Base-by-base conservation (phyloP, 495 filamentous ascomycete genomes). In the Zalerion maritima region DNA sequence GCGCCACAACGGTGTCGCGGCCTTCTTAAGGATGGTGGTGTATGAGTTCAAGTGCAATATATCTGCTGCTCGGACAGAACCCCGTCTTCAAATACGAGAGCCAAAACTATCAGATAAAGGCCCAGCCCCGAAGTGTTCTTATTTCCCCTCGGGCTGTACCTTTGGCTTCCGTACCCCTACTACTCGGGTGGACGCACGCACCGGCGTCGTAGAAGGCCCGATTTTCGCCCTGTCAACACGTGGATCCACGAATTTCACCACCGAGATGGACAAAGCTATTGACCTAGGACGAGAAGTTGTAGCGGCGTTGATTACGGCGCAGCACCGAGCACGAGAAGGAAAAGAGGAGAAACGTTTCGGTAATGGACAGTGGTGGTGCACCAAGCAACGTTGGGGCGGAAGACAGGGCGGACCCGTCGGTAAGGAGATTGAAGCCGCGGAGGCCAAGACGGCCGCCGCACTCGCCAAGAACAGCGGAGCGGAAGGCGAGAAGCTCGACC, bases 1-100 rank as follows among this genome's bases (percentile, higher is more conserved):
- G 38, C 79, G 82, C 16, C 68, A 79, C 21, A 73, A 78, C 18
- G 63, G 75, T 9, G 50, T 91, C 18, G 60, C 69, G 6, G 64
- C 71, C 9, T 79, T 94, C 35, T 50, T 89, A 18, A 86, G 92
- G 54, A 69, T 81, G 24, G 69, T 78, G 1, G 67, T 74, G 5
- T 91, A 81, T 67, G 71, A 78, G 19, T 89, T 85, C 46, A 73
- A 73, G 14, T 84, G 79, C 52, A 78, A 78, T 28, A 64, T 81
- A 22, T 56, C 65, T 0, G 55, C 70, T 9, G 67, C 80, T 4
- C 63, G 72, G 6, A 47, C 61, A 10, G 71, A 73, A 21, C 80
- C 79, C 2, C 62, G 73, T 13, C 47, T 86, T 1, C 54, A 67
- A 15, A 47, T 83, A 13, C 32, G 35, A 14, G 40, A 38, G n/a